Base-by-base conservation (phyloP, 2,329 filamentous ascomycete species). In the Cytospora paraplurivora region DNA sequence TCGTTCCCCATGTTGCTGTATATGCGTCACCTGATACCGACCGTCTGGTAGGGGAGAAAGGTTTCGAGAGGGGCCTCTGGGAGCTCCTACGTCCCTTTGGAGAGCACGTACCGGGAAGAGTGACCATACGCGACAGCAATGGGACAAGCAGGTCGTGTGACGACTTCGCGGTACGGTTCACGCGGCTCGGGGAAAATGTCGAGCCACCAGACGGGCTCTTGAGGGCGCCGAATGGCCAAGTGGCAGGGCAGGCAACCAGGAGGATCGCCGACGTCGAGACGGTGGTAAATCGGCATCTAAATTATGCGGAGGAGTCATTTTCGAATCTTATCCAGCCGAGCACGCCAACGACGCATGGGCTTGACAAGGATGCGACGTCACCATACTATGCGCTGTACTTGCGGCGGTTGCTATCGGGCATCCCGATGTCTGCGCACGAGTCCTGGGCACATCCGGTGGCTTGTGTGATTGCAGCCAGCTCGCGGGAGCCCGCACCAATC, bases 361-460 rank as follows among this genome's bases (percentile, higher is more conserved):
- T 80, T n/a, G 79, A 82, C 44, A 69, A 76, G 12, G 80, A 84
- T 37, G 75, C 80, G 13, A 84, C 88, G 0, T 93, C 91, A 12
- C 89, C 91, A 0, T 93, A 96, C 74, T 96, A 96, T 76, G 86
- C 89, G 41, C 78, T 97, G 8, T 98, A 96, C 73, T 77, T 99
- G 54, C 87, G 92, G 35, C 87, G 93, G 57, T 75, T 99, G 47
- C 79, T 99, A 10, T 97, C 93, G 0, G 89, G 90, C 15, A 79
- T 94, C 49, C 86, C 91, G 1, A 78, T 96, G 52, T 86, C 89
- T 4, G 88, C 93, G 0, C 93, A 97, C 70, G 95, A 99, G 77
- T 95, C 95, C 0, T 97, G 98, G 76, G 86, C 90, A 6, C 95
- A 99, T 74, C 95, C 96, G 0, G 94, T 98, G 27, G 93, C 94